These are phyloP conservation scores for Schizonepeta tenuifolia DNA, from an alignment of 257 asterid species.

Conservation along the genomic window DNA sequence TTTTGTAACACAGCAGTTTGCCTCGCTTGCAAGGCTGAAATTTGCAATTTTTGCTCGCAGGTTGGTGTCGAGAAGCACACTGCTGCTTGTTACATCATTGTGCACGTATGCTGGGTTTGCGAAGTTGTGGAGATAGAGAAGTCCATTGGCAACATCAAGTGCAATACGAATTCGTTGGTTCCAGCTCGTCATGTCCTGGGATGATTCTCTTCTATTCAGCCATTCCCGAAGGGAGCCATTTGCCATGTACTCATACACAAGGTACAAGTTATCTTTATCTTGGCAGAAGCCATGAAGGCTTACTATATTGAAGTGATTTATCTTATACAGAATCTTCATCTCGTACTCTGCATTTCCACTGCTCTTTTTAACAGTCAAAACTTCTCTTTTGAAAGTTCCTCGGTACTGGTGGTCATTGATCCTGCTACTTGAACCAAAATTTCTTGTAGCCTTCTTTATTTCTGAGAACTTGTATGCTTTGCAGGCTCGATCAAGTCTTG, in stretches of 20 bases:
- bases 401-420: slow-evolving; percentile 47
- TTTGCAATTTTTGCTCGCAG: slow-evolving; percentile 62
- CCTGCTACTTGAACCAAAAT: slow-evolving; percentile 43
- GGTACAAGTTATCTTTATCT: slow-evolving; percentile 44
- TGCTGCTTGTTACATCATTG: slow-evolving; percentile 51
- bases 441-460: slow-evolving; percentile 46
- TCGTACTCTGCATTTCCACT: slow-evolving; percentile 37
- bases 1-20: slow-evolving; percentile 29
- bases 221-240: slow-evolving; percentile 62
- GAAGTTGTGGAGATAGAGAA: slow-evolving; percentile 67
- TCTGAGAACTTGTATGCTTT: slow-evolving; percentile 43
- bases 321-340: slow-evolving; percentile 51
- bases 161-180: slow-evolving; percentile 51
- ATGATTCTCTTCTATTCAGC: slow-evolving; percentile 43
- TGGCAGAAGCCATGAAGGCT: slow-evolving; percentile 58
- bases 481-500: slow-evolving; percentile 43
- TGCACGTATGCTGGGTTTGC: slow-evolving; percentile 58
- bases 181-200: slow-evolving; percentile 39
- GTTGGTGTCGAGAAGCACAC: slow-evolving; percentile 57
- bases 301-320: slow-evolving; percentile 64
- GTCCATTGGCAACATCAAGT: slow-evolving; percentile 64
- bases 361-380: slow-evolving; percentile 49
- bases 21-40: slow-evolving; percentile 55
- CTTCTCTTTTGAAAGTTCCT: slow-evolving; percentile 46
- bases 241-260: slow-evolving; percentile 61